A percentile compares a stretch with the other conserved stretches of the same genome.
Conservation (phyloP, 495 filamentous ascomycete genomes). For the Aspergillus egyptiacus region DNA sequence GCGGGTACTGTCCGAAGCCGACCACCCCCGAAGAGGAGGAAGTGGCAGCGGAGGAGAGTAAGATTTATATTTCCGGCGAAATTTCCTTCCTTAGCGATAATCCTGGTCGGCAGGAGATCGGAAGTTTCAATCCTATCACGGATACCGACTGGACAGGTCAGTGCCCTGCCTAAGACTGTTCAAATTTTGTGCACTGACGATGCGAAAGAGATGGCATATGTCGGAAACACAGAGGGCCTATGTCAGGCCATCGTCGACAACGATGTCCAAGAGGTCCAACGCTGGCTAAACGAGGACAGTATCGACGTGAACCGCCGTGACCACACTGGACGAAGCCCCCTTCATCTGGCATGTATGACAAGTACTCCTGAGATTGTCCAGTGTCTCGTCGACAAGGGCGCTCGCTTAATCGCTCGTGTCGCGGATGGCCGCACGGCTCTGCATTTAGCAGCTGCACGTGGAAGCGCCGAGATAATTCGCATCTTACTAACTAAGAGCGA, state of each 20-base stretch:
- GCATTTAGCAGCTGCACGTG: slow-evolving; percentile 67
- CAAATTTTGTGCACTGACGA: background rate
- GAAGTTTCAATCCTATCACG: slow-evolving; percentile 71
- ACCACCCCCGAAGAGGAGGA: slow-evolving; percentile 62
- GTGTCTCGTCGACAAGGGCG: slow-evolving; percentile 63
- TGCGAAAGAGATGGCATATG: slow-evolving; percentile 55
- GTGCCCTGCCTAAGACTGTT: slow-evolving; percentile 18
- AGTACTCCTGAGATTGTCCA: slow-evolving; percentile 65
- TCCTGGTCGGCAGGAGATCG: slow-evolving; percentile 67
- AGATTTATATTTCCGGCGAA: slow-evolving; percentile 64
- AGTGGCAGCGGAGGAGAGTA: slow-evolving; percentile 60
- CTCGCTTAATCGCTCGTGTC: slow-evolving; percentile 62
- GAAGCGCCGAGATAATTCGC: slow-evolving; percentile 60
- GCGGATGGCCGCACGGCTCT: slow-evolving; percentile 74
- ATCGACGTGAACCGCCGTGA: slow-evolving; percentile 62
- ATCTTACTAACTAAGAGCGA: slow-evolving; percentile 64
- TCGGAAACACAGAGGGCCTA: slow-evolving; percentile 62
- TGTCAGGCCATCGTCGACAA: slow-evolving; percentile 72
- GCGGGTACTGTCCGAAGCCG: slow-evolving; percentile 66
- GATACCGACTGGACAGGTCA: slow-evolving; percentile 77
- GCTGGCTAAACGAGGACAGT: slow-evolving; percentile 56
- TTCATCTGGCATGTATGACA: slow-evolving; percentile 65
- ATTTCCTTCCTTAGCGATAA: slow-evolving; percentile 71
- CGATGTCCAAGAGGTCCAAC: slow-evolving; percentile 58
- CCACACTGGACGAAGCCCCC: slow-evolving; percentile 72